Conservation (phyloP, 2,329 filamentous ascomycete species). For the Exophiala mesophila region DNA sequence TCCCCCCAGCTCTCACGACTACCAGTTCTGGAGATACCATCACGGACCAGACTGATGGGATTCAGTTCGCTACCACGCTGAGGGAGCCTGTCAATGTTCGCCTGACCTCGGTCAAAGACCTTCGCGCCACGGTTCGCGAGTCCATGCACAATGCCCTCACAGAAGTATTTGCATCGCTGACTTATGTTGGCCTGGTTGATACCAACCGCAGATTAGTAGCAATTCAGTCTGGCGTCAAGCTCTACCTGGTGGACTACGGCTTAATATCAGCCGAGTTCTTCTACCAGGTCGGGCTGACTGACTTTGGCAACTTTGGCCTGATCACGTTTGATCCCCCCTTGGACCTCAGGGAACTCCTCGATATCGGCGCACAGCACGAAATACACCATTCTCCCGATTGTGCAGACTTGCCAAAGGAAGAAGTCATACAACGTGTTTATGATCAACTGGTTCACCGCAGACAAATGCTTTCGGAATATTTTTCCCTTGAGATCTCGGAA, state of each 20-base stretch:
- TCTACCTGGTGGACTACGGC: slow-evolving; percentile 91
- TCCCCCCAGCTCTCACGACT: slow-evolving; percentile 51
- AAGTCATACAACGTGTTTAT: slow-evolving; percentile 63
- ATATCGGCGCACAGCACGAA: slow-evolving; percentile 68
- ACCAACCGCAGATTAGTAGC: slow-evolving; percentile 81
- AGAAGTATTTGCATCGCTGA: slow-evolving; percentile 80
- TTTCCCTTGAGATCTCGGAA: slow-evolving; percentile 74
- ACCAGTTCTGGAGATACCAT: slow-evolving; percentile 32
- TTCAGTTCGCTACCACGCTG: slow-evolving; percentile 68
- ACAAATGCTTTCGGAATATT: slow-evolving; percentile 90
- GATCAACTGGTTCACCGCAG: slow-evolving; percentile 67
- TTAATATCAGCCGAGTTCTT: slow-evolving; percentile 83
- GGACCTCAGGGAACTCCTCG: slow-evolving; percentile 64
- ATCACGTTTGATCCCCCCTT: slow-evolving; percentile 77
- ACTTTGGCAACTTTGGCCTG: slow-evolving; percentile 89
- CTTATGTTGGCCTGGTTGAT: slow-evolving; percentile 90
- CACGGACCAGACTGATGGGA: slow-evolving; percentile 41
- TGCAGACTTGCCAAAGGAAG: slow-evolving; percentile 40
- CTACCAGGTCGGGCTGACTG: slow-evolving; percentile 89
- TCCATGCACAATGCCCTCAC: slow-evolving; percentile 80
- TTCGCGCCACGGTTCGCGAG: slow-evolving; percentile 75
- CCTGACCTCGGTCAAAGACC: slow-evolving; percentile 77
- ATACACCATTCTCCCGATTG: slow-evolving; percentile 40
- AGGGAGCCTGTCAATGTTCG: slow-evolving; percentile 66
- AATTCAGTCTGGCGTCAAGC: slow-evolving; percentile 84